phyloP scores from a whole-genome alignment of 129 eudicot genomes.

The Sambucus nigra region DNA sequence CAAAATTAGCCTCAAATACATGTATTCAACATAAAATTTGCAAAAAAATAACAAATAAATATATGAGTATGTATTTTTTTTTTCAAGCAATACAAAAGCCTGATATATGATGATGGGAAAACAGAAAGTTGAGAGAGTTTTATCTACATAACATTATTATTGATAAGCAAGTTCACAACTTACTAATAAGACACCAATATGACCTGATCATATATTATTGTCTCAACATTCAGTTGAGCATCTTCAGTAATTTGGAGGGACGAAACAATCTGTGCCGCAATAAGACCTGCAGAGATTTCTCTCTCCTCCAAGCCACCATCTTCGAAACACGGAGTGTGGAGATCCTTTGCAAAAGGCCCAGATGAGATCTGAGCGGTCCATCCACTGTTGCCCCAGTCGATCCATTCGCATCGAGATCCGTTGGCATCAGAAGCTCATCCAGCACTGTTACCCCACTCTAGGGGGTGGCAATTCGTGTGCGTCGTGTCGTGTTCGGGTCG shows the following conservation, averaged over 20 bases:
- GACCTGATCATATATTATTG: slow-evolving; percentile 16
- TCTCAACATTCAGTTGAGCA: slow-evolving; percentile 46
- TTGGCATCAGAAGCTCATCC: slow-evolving; percentile 37
- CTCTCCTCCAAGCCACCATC: slow-evolving; percentile 42
- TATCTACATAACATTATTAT: slow-evolving; percentile 13
- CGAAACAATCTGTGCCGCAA: slow-evolving; percentile 75
- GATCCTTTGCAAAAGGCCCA: slow-evolving; percentile 20
- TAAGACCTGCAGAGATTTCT: slow-evolving; percentile 48
- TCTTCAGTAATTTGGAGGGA: slow-evolving; percentile 82
- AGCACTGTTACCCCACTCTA: no score
- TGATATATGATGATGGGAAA: background rate
- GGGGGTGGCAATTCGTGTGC: no score
- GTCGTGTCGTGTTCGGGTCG: no score
- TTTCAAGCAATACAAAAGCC: slow-evolving; percentile 1
- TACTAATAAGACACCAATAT: background rate
- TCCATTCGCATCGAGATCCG: slow-evolving; percentile 31
- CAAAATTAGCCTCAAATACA: no score
- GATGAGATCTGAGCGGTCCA: slow-evolving; percentile 20
- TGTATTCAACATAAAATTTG: no score
- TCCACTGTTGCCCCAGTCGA: slow-evolving; percentile 22
- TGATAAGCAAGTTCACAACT: slow-evolving; percentile 5
- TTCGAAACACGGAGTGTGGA: slow-evolving; percentile 31
- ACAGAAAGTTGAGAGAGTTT: background rate
- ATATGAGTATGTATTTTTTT: no score
- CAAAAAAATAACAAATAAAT: no score